Evolutionary conservation across 2,329 filamentous ascomycete species (phyloP), one percentile per base, ranked within the genome.

Genomic region (Trichoderma citrinoviride): DNA sequence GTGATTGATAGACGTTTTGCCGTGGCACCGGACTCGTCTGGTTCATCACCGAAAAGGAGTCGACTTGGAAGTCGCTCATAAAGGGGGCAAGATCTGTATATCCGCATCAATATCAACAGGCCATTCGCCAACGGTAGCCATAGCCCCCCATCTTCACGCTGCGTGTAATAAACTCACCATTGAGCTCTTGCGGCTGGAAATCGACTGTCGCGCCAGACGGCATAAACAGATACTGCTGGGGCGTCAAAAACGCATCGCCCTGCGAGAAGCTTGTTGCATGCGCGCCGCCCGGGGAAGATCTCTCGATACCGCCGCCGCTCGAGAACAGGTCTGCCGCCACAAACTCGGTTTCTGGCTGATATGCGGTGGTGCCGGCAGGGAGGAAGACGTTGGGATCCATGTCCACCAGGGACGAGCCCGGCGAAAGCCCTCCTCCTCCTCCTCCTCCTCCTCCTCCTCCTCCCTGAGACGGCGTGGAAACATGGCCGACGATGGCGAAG

Each of bases 401-500:
- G 49, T 82, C 77, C 7, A 70, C 70, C 33, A 79, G 68, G 50
- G 78, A 74, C 23, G n/a, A n/a, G n/a, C 81, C 69, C 3, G 81
- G 82, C 23, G 82, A 83, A 44, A 80, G 69, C 46, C 71, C 73
- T 29, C n/a, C n/a, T n/a, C n/a, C n/a, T n/a, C n/a, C n/a, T n/a
- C n/a, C n/a, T n/a, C n/a, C n/a, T n/a, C n/a, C n/a, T n/a, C n/a
- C n/a, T n/a, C n/a, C n/a, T n/a, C n/a, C n/a, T n/a, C n/a, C n/a
- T n/a, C 70, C 70, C 47, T 73, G 73, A 17, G 73, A 76, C 37
- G 69, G 69, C 41, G 69, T 71, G 27, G 71, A 73, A 17, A 72
- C 69, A 67, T 78, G 77, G 33, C 79, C 77, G 53, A 85, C 73
- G 49, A 85, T 73, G 14, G 77, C 78, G 73, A 80, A 86, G 23